phyloP scores from a whole-genome alignment of 148 eudicot species.

The Rhododendron mucronatum region DNA sequence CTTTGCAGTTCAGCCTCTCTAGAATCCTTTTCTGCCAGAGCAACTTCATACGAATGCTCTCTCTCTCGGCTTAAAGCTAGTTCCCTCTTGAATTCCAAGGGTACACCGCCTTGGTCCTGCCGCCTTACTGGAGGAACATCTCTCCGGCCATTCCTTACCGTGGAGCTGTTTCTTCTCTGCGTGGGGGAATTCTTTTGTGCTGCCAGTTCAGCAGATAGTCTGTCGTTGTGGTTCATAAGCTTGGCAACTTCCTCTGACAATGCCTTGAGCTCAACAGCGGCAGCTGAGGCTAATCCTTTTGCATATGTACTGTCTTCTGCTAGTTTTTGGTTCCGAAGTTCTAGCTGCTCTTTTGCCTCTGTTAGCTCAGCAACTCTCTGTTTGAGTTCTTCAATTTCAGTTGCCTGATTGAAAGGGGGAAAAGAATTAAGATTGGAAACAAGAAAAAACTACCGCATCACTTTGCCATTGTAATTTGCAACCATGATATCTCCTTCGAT shows the following conservation, averaged over 20 bases:
- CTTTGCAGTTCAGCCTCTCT: slow-evolving; percentile 65
- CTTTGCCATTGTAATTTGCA: neutral
- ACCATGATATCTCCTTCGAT: neutral
- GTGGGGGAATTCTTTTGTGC: slow-evolving; percentile 52
- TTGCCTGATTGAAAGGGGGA: slow-evolving; percentile 25
- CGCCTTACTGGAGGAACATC: slow-evolving; percentile 42
- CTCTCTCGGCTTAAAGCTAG: slow-evolving; percentile 68
- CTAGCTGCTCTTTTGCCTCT: slow-evolving; percentile 68
- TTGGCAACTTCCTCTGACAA: slow-evolving; percentile 94
- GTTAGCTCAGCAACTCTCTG: slow-evolving; percentile 49
- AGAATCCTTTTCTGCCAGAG: slow-evolving; percentile 62
- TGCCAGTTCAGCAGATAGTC: slow-evolving; percentile 64
- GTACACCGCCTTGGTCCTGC: slow-evolving; percentile 51
- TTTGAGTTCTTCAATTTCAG: slow-evolving; percentile 59
- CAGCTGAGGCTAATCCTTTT: slow-evolving; percentile 97
- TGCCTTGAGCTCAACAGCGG: slow-evolving; percentile 94
- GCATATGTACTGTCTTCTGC: slow-evolving; percentile 97
- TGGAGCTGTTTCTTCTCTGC: slow-evolving; percentile 49
- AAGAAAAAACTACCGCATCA: neutral
- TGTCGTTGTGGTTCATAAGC: slow-evolving; percentile 88
- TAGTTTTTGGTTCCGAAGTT: slow-evolving; percentile 72
- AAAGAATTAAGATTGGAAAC: neutral
- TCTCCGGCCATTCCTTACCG: slow-evolving; percentile 61
- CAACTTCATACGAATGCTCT: slow-evolving; percentile 71
- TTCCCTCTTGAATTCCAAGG: slow-evolving; percentile 69